A percentile compares a stretch with the other conserved stretches of the same genome.
Evolutionary conservation across 495 filamentous ascomycete genomes (phyloP).

Genomic region (Lasiosphaeria hispida): DNA sequence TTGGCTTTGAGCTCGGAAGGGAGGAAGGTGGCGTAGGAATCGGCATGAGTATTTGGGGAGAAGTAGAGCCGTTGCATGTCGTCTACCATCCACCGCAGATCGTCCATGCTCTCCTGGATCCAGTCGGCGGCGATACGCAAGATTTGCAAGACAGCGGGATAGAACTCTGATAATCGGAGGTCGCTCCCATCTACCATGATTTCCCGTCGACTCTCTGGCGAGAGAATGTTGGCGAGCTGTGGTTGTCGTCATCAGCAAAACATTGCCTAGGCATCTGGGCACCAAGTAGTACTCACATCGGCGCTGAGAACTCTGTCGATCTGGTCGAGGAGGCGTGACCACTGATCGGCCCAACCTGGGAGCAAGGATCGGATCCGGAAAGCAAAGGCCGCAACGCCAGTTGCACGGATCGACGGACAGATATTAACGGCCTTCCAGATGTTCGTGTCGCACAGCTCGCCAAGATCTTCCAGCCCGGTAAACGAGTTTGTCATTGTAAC

Average conservation of each 20-base stretch:
- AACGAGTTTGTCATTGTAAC: slow-evolving; percentile 5
- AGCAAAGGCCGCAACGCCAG: slow-evolving; percentile 1
- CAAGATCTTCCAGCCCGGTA: not conserved
- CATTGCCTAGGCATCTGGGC: too few relatives aligned
- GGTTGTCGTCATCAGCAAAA: too few relatives aligned
- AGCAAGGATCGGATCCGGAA: not conserved
- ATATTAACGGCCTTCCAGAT: slow-evolving; percentile 1
- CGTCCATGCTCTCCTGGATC: slow-evolving; percentile 11
- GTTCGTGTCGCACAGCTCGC: not conserved
- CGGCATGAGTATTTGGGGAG: not conserved
- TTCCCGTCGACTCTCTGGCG: not conserved
- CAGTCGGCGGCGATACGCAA: slow-evolving; percentile 1
- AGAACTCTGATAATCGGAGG: not conserved
- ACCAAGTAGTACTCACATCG: slow-evolving; percentile 8
- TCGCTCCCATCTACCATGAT: slow-evolving; percentile 3
- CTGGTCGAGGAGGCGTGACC: not conserved
- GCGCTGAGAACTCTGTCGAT: not conserved
- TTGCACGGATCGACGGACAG: not conserved
- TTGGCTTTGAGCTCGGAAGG: not conserved
- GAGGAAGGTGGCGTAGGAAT: not conserved
- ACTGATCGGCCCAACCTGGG: not conserved
- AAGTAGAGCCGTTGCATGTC: slow-evolving; percentile 6
- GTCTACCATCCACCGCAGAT: slow-evolving; percentile 1
- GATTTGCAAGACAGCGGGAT: not conserved
- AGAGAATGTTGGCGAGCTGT: slow-evolving; percentile 6